These are phyloP conservation scores for Puccinia hordei DNA, from an alignment of 1,284 basidiomycete genomes.

Conservation along the genomic window DNA sequence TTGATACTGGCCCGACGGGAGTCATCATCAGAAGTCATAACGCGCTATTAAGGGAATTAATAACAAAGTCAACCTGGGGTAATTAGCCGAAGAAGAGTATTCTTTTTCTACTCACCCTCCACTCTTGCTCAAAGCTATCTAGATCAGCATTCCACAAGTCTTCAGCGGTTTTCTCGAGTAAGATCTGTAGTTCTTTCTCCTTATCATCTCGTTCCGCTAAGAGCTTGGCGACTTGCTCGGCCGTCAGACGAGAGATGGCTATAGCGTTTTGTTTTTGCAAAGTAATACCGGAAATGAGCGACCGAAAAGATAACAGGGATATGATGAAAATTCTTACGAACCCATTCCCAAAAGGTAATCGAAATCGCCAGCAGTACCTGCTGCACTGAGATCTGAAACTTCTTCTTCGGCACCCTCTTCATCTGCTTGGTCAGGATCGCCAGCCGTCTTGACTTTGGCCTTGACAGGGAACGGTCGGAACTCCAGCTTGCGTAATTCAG, in stretches of 20 bases:
- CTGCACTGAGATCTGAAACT: conserved; percentile 61
- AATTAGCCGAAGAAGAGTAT: not conserved
- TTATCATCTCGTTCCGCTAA: conserved; percentile 77
- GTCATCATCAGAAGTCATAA: conserved; percentile 15
- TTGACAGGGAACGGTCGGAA: conserved; percentile 81
- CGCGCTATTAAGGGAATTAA: not conserved
- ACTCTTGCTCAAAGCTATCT: conserved; percentile 77
- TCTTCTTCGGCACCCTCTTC: conserved; percentile 68
- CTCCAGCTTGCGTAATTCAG: conserved; percentile 76
- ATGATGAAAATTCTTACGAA: not conserved
- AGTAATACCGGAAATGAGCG: conserved; percentile 51
- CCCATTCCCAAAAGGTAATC: conserved; percentile 95
- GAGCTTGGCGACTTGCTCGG: conserved; percentile 76
- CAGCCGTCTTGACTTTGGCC: conserved; percentile 70
- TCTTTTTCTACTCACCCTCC: conserved; percentile 68
- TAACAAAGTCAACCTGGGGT: not conserved
- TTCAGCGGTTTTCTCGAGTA: conserved; percentile 78
- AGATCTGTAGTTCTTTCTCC: conserved; percentile 75
- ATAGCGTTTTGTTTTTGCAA: not conserved
- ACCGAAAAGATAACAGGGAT: conserved; percentile 37
- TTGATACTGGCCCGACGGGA: conserved; percentile 38
- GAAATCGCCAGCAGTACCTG: conserved; percentile 70
- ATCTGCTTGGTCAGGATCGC: conserved; percentile 66
- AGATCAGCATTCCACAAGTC: conserved; percentile 91
- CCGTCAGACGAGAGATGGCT: conserved; percentile 53